These are phyloP conservation scores for Colletotrichum neosansevieriae DNA, from an alignment of 2,329 filamentous ascomycete genomes.

Conservation along the genomic window DNA sequence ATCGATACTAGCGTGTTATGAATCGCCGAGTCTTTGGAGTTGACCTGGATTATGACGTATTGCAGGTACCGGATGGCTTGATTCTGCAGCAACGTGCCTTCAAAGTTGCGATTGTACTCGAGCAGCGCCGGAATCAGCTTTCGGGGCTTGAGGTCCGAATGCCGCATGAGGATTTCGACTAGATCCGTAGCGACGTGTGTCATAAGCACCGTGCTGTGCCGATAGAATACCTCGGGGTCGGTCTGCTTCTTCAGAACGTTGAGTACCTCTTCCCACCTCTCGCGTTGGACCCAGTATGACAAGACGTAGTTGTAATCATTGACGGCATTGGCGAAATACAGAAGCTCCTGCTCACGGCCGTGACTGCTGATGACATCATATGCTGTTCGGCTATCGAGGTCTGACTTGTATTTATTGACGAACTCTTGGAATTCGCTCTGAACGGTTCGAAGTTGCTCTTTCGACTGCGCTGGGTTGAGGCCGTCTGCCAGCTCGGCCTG, in stretches of 20 bases:
- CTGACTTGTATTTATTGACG: conserved; percentile 83
- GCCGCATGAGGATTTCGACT: conserved; percentile 96
- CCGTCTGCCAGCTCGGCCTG: conserved; percentile 84
- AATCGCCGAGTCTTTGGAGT: conserved; percentile 84
- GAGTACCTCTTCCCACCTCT: conserved; percentile 89
- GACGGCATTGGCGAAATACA: conserved; percentile 89
- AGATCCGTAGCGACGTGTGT: conserved; percentile 85
- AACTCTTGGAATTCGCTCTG: conserved; percentile 90
- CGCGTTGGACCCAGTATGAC: conserved; percentile 96
- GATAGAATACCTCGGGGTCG: conserved; percentile 93
- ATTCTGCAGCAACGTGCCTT: conserved; percentile 78
- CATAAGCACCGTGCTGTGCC: conserved; percentile 97
- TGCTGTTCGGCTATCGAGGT: conserved; percentile 90
- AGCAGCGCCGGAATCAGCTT: conserved; percentile 93
- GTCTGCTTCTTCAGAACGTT: conserved; percentile 93
- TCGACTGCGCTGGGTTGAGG: conserved; percentile 76
- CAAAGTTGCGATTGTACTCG: conserved; percentile 87
- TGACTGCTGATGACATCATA: conserved; percentile 98
- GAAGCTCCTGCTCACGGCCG: conserved; percentile 89
- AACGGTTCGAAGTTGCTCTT: conserved; percentile 77
- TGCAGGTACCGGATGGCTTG: conserved; percentile 95
- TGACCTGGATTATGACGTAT: conserved; percentile 89
- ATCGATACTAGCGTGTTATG: conserved; percentile 98
- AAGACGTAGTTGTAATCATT: conserved; percentile 96
- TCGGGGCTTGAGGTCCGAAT: conserved; percentile 84